phyloP scores from a whole-genome alignment of 306 rosid genomes.

The Ziziphus jujuba region DNA sequence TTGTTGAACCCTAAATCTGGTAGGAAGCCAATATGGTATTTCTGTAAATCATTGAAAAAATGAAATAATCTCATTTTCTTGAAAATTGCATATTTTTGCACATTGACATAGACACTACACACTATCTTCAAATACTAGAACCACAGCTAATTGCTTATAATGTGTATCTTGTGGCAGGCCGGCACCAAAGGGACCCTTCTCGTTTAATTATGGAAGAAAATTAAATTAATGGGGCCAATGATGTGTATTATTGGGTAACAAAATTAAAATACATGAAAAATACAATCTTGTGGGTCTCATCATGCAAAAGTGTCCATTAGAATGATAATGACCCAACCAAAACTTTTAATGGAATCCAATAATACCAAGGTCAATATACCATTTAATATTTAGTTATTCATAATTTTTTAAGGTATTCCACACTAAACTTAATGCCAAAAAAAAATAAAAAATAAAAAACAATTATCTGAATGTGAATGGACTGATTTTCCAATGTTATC shows the following conservation, averaged over 20 bases:
- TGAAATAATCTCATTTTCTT: background rate
- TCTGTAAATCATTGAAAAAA: background rate
- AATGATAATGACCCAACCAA: constrained; percentile 18
- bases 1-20: background rate
- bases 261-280: constrained; percentile 22
- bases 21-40: background rate
- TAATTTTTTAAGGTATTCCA: background rate
- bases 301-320: constrained; percentile 23
- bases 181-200: constrained; percentile 3
- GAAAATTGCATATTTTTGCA: background rate
- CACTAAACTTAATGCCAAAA: background rate
- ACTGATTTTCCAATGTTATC: too few species aligned
- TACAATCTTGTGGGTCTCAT: constrained; percentile 25
- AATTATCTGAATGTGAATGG: background rate
- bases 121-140: background rate
- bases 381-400: background rate
- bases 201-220: constrained; percentile 13
- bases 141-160: constrained; percentile 17
- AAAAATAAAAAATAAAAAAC: too few species aligned
- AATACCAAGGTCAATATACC: background rate
- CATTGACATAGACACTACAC: background rate
- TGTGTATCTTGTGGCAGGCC: constrained; percentile 12
- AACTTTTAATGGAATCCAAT: constrained; percentile 24
- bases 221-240: constrained; percentile 10
- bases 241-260: constrained; percentile 8